A percentile compares a stretch with the other conserved stretches of the same genome.
phyloP scores from a whole-genome alignment of 2,329 filamentous ascomycete species.

The Pleomassaria siparia region DNA sequence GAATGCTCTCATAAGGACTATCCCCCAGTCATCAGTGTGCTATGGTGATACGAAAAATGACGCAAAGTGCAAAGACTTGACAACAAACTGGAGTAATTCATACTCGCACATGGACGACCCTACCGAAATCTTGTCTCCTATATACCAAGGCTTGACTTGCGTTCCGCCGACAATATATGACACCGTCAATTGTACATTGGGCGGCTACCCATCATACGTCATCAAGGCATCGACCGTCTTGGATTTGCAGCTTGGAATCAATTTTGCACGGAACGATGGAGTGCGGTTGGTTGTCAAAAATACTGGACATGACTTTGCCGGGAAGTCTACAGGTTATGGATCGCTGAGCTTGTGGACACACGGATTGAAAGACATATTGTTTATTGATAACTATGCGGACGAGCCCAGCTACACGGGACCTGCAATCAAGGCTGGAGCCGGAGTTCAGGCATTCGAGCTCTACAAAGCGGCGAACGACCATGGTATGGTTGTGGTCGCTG shows the following conservation, averaged over 20 bases:
- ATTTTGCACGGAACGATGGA: conserved; percentile 29
- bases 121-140: conserved; percentile 26
- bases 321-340: conserved; percentile 26
- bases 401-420: conserved; percentile 28
- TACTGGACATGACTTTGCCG: conserved; percentile 34
- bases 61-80: conserved; percentile 21
- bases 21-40: conserved; percentile 25
- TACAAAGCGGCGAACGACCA: conserved; percentile 29
- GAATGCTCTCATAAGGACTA: conserved; percentile 20
- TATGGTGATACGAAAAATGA: conserved; percentile 23
- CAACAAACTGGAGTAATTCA: conserved; percentile 20
- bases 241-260: conserved; percentile 30
- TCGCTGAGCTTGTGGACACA: conserved; percentile 35
- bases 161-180: conserved; percentile 22
- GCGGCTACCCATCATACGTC: conserved; percentile 30
- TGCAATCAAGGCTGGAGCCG: conserved; percentile 31
- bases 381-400: conserved; percentile 23
- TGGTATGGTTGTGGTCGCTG: conserved; percentile 25
- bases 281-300: conserved; percentile 34
- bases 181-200: conserved; percentile 25
- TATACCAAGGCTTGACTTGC: conserved; percentile 33
- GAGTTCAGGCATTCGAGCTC: conserved; percentile 29
- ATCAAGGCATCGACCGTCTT: conserved; percentile 25
- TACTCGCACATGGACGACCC: conserved; percentile 28
- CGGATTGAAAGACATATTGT: conserved; percentile 29